A percentile compares a stretch with the other conserved stretches of the same genome.
phyloP scores from a whole-genome alignment of 768 basidiomycete species.

The Kwoniella dendrophila region DNA sequence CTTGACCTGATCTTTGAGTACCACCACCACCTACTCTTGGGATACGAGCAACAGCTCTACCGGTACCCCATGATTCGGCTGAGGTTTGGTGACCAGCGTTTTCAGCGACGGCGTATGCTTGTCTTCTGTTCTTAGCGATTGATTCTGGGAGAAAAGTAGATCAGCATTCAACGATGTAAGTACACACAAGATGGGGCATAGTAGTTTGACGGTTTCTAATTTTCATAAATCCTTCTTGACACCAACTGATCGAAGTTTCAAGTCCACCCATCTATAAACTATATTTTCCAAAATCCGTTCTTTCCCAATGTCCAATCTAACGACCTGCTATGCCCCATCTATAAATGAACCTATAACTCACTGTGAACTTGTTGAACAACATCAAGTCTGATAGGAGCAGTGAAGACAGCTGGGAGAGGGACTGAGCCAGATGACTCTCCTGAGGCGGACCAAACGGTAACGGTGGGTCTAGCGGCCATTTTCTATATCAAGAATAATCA shows the following conservation, averaged over 20 bases:
- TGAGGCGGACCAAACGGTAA: slow-evolving; percentile 73
- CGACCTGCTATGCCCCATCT: slow-evolving; percentile 9
- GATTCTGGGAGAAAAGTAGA: slow-evolving; percentile 66
- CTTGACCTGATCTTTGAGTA: slow-evolving; percentile 98
- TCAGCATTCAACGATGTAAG: background rate
- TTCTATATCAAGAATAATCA: slow-evolving; percentile 19
- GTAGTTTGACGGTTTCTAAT: no score
- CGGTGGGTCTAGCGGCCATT: slow-evolving; percentile 93
- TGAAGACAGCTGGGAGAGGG: slow-evolving; percentile 91
- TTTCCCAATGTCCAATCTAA: slow-evolving; percentile 1
- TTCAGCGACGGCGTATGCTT: slow-evolving; percentile 93
- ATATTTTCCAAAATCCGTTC: background rate
- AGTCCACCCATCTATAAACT: no score
- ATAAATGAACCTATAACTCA: slow-evolving; percentile 60
- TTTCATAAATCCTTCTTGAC: no score
- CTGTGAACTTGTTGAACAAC: slow-evolving; percentile 99
- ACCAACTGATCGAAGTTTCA: no score
- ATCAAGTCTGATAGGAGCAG: slow-evolving; percentile 97
- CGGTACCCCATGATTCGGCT: slow-evolving; percentile 99
- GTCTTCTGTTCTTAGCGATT: slow-evolving; percentile 96
- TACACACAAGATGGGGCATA: background rate
- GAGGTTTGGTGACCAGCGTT: slow-evolving; percentile 99
- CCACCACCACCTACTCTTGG: slow-evolving; percentile 99
- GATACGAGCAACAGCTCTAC: slow-evolving; percentile 99
- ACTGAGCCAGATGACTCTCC: slow-evolving; percentile 87